phyloP scores from a whole-genome alignment of 768 basidiomycete species.

The Dacryopinax spathularia region DNA sequence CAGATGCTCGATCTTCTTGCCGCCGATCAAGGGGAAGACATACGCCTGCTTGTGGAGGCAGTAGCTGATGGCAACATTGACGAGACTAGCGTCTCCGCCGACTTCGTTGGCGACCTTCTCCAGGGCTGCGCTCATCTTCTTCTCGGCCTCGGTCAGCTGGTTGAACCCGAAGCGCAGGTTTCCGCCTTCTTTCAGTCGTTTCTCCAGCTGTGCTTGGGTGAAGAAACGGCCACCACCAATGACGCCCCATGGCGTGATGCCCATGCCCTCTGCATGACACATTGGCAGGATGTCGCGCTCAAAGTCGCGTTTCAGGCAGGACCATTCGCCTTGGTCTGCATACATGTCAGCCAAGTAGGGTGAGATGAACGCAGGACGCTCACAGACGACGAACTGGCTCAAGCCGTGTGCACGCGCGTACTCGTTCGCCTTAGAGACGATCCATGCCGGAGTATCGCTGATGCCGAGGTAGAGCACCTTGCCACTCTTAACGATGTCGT shows the following conservation, averaged over 20 bases:
- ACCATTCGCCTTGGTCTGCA: constrained; percentile 29
- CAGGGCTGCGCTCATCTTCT: constrained; percentile 7
- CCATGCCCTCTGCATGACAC: constrained; percentile 23
- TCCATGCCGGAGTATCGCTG: constrained; percentile 30
- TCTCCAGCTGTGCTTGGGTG: constrained; percentile 28
- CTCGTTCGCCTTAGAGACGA: constrained; percentile 35
- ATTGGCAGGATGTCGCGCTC: constrained; percentile 31
- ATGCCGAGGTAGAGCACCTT: constrained; percentile 30
- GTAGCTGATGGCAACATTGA: constrained; percentile 37
- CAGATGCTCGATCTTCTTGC: constrained; percentile 40
- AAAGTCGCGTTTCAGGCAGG: constrained; percentile 25
- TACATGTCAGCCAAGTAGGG: background rate
- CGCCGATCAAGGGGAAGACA: constrained; percentile 40
- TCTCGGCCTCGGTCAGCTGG: constrained; percentile 7
- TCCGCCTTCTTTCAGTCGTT: constrained; percentile 7
- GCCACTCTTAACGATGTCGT: constrained; percentile 30
- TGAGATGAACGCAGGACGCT: background rate
- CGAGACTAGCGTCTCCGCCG: background rate
- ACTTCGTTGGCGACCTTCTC: constrained; percentile 1
- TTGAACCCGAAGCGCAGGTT: background rate
- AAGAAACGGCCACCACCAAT: constrained; percentile 29
- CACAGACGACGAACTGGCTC: constrained; percentile 37
- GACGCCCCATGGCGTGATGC: constrained; percentile 32
- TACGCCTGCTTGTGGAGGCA: constrained; percentile 40
- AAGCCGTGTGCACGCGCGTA: constrained; percentile 37